phyloP scores from a whole-genome alignment of 1,139 yeast genomes.

The Lodderomyces beijingensis region DNA sequence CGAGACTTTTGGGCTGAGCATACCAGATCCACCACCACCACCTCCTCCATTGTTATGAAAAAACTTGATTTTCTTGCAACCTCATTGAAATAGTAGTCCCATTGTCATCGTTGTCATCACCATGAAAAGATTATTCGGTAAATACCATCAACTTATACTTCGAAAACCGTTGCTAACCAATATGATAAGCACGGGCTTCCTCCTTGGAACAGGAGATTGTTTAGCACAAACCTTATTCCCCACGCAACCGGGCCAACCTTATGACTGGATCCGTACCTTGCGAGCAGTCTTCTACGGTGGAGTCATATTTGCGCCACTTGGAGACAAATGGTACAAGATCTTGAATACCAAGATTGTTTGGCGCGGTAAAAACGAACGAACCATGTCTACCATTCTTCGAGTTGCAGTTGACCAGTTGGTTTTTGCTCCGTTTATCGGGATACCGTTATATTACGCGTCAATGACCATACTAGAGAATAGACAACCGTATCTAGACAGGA shows the following conservation, averaged over 20 bases:
- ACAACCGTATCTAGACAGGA: constrained; percentile 20
- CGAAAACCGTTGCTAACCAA: constrained; percentile 35
- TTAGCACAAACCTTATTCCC: constrained; percentile 34
- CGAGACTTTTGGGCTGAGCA: no score
- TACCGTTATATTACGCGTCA: constrained; percentile 62
- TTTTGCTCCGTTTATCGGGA: constrained; percentile 71
- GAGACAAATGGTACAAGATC: constrained; percentile 37
- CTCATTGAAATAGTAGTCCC: no score
- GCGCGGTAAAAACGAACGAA: constrained; percentile 9
- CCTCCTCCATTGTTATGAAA: no score
- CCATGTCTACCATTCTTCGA: constrained; percentile 32
- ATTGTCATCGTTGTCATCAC: no score
- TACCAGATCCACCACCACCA: no score
- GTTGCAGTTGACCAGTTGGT: constrained; percentile 68
- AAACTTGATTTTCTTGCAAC: no score
- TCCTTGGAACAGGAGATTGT: constrained; percentile 41
- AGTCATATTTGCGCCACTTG: constrained; percentile 40
- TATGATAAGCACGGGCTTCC: constrained; percentile 34
- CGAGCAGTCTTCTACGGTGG: constrained; percentile 37
- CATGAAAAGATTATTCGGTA: constrained; percentile 15
- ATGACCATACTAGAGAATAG: constrained; percentile 62
- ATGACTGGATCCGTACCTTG: constrained; percentile 27
- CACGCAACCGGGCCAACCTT: constrained; percentile 14
- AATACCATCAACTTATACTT: constrained; percentile 27
- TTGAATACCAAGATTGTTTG: constrained; percentile 19